Base-by-base conservation (phyloP, 1,284 basidiomycete species). In the Irpex lacteus region DNA sequence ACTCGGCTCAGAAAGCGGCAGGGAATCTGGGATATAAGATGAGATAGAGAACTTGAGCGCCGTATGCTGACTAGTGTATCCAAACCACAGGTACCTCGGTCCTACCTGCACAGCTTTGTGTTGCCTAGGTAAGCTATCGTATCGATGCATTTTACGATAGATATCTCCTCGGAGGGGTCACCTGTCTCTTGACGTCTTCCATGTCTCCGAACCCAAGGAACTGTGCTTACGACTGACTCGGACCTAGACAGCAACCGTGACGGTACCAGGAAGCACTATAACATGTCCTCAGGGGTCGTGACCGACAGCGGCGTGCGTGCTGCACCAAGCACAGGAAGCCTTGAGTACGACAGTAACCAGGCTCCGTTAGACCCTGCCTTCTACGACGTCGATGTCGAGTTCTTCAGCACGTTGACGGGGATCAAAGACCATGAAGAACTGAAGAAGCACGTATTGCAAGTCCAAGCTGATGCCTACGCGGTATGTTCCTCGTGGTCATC, bases 401-500 rank as follows among this genome's bases (percentile, higher is more conserved):
- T 83, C 63, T 75, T 80, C 70, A 78, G 77, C 69, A 32, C 62
- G 4, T 74, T 77, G 61, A 82, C 80, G 15, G 76, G 77, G 0
- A 82, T 83, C 21, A 61, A 74, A 4, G 73, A 79, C 61, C 74
- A 77, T 1, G 74, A 77, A 3, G 74, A 74, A 59, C 70, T 84
- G 60, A 84, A 76, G 70, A 62, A 73, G 58, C 84, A 86, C 67
- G 78, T 85, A 38, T 56, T 83, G 5, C 60, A 61, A 1, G 74
- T 82, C n/a, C 82, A 82, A 65, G 67, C 64, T 21, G 77, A 78
- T 60, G 84, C 82, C n/a, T 82, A 81, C 64, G 66, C 73, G 58
- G 83, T 79, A 59, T 26, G 70, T 69, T 58, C 13, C 32, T 21
- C 15, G 9, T 37, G 21, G 21, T 15, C 18, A 2, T 38, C 34